Evolutionary conservation across 768 basidiomycete genomes (phyloP).

Genomic region (Termitomyces sp.): DNA sequence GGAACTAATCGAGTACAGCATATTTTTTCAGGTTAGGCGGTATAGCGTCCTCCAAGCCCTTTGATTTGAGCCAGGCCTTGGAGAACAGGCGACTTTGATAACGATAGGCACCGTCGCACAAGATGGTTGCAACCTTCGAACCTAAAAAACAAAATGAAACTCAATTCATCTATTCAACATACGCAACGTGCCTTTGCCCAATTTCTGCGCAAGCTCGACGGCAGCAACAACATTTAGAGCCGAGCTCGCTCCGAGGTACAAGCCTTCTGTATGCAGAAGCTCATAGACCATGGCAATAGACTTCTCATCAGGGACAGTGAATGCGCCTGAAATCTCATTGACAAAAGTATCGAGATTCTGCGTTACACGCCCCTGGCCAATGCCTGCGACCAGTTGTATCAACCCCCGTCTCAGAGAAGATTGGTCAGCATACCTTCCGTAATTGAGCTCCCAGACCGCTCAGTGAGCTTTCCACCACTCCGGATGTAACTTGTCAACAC

Average conservation of each 20-base stretch:
- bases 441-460: conserved; percentile 83
- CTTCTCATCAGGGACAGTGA: conserved; percentile 84
- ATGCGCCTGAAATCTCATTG: conserved; percentile 72
- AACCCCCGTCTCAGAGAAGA: neutral
- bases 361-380: conserved; percentile 96
- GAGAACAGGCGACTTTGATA: conserved; percentile 97
- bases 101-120: conserved; percentile 95
- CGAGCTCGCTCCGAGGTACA: conserved; percentile 93
- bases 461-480: conserved; percentile 73
- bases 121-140: conserved; percentile 79
- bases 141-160: conserved; percentile 38
- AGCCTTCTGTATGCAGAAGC: conserved; percentile 84
- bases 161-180: neutral
- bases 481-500: conserved; percentile 81
- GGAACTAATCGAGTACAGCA: conserved; percentile 66
- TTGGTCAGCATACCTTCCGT: conserved; percentile 66
- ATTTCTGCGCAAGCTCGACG: conserved; percentile 76
- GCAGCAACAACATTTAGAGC: conserved; percentile 96
- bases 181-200: conserved; percentile 66
- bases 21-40: conserved; percentile 87
- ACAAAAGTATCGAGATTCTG: conserved; percentile 85
- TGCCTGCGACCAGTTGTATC: conserved; percentile 47
- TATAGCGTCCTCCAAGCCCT: conserved; percentile 74
- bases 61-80: conserved; percentile 83
- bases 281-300: conserved; percentile 94